Conservation (phyloP, 306 rosid genomes). For the Dalbergia cochinchinensis region DNA sequence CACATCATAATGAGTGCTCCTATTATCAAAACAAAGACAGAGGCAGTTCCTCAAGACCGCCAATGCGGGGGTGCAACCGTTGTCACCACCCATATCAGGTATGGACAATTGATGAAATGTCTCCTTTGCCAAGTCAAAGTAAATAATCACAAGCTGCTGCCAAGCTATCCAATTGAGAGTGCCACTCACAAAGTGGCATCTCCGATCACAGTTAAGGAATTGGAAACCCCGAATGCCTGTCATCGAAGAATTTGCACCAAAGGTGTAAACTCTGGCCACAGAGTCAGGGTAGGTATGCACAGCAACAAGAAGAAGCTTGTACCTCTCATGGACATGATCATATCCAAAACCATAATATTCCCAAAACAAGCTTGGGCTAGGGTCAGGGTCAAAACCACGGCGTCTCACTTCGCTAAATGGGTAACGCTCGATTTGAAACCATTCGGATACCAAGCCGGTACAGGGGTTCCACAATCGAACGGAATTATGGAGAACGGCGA, state of each 20-base stretch:
- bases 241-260: not conserved
- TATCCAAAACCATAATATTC: constrained; percentile 36
- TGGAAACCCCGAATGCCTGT: not conserved
- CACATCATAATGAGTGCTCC: not conserved
- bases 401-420: too few species aligned
- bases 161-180: constrained; percentile 29
- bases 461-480: constrained; percentile 40
- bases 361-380: too few species aligned
- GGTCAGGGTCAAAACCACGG: too few species aligned
- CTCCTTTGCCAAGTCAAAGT: constrained; percentile 37
- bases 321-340: not conserved
- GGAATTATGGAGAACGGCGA: not conserved
- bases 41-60: constrained; percentile 17
- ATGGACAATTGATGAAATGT: constrained; percentile 11
- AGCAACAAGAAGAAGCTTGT: constrained; percentile 1
- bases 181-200: constrained; percentile 27
- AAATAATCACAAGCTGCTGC: not conserved
- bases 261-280: constrained; percentile 10
- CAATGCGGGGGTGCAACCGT: not conserved
- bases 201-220: not conserved
- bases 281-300: too few species aligned
- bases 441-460: not conserved
- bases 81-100: not conserved
- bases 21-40: not conserved
- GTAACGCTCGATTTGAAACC: too few species aligned